These are phyloP conservation scores for Aspergillus quadricinctus DNA, from an alignment of 2,329 filamentous ascomycete genomes.

Conservation along the genomic window DNA sequence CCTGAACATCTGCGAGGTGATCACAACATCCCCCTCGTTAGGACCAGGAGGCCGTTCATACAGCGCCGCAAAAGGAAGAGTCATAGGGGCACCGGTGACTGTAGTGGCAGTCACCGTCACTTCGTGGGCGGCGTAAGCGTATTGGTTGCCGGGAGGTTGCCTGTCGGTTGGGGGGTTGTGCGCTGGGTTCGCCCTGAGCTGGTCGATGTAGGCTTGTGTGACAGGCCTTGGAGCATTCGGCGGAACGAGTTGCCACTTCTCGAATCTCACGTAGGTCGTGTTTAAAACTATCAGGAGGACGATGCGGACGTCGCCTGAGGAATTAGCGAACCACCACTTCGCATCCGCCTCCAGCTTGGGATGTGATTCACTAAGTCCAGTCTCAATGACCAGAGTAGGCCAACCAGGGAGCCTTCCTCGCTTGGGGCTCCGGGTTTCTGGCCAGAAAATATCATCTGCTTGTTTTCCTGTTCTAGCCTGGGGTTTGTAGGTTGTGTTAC, in stretches of 20 bases:
- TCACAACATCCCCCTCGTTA: neutral
- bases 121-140: neutral
- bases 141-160: neutral
- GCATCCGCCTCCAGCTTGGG: neutral
- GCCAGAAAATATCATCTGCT: neutral
- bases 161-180: neutral
- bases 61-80: neutral
- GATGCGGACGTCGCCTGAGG: neutral
- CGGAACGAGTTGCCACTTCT: neutral
- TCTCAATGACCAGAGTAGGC: no score
- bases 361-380: neutral
- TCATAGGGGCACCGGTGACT: neutral
- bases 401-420: no score
- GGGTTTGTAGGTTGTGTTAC: neutral
- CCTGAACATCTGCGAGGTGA: neutral
- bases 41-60: neutral
- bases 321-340: neutral
- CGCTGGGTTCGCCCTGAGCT: neutral
- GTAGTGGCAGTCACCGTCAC: neutral
- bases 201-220: neutral
- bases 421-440: neutral
- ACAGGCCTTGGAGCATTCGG: neutral
- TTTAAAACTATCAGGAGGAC: neutral
- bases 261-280: neutral
- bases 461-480: neutral